Conservation (phyloP, 306 rosid genomes). For the Inga laurina region DNA sequence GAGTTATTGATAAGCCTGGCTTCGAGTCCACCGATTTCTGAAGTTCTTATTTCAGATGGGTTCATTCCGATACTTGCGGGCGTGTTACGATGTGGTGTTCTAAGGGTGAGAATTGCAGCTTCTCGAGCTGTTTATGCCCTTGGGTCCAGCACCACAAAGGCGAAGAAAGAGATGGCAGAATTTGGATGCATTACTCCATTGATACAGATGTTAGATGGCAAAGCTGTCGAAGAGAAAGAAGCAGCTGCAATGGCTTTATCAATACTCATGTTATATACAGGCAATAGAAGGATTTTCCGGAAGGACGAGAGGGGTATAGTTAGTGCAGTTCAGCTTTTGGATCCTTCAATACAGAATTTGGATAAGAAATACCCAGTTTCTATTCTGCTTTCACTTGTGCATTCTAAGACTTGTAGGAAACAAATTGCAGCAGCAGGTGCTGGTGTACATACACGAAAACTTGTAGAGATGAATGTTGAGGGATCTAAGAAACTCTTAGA, state of each 20-base stretch:
- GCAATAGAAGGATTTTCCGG: slow-evolving; percentile 49
- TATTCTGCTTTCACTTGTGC: slow-evolving; percentile 53
- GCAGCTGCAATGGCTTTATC: slow-evolving; percentile 64
- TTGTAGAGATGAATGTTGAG: slow-evolving; percentile 69
- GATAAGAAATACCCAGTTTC: slow-evolving; percentile 85
- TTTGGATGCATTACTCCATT: slow-evolving; percentile 57
- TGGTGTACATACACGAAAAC: slow-evolving; percentile 61
- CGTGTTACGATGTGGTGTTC: slow-evolving; percentile 51
- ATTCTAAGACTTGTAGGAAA: slow-evolving; percentile 72
- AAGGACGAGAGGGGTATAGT: slow-evolving; percentile 55
- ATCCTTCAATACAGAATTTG: slow-evolving; percentile 66
- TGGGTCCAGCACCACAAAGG: slow-evolving; percentile 48
- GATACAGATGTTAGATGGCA: slow-evolving; percentile 69
- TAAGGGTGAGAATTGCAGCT: slow-evolving; percentile 56
- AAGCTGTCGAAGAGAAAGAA: slow-evolving; percentile 65
- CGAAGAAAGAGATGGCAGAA: slow-evolving; percentile 61
- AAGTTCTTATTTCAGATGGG: slow-evolving; percentile 50
- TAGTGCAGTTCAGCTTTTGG: slow-evolving; percentile 70
- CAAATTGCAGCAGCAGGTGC: slow-evolving; percentile 86
- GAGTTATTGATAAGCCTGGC: slow-evolving; percentile 58
- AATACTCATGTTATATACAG: slow-evolving; percentile 29
- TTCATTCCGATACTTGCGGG: slow-evolving; percentile 44
- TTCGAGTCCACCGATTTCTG: slow-evolving; percentile 42
- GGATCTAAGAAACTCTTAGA: slow-evolving; percentile 87
- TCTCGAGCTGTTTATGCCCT: slow-evolving; percentile 58